Base-by-base conservation (phyloP, 257 asterid species). In the Mitragyna speciosa region DNA sequence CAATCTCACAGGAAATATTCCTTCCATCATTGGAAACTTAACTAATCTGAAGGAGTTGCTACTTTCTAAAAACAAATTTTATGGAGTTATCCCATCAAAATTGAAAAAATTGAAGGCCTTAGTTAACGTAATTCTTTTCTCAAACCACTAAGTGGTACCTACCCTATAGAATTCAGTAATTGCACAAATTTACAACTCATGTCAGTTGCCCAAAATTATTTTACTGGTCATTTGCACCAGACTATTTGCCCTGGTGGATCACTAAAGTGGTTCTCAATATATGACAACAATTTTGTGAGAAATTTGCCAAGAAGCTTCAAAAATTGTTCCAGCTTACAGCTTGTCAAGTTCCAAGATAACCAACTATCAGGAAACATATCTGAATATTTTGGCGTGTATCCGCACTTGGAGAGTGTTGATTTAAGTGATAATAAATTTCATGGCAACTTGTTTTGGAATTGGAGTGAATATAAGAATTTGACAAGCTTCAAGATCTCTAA, bases 361-460 rank as follows among this genome's bases (percentile, higher is more conserved):
- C 73, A 73, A 28, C 49, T 87, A 17, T 70, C 86, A 14, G 85
- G 87, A 75, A 77, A 83, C 65, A 47, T 83, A 47, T 76, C 77
- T 30, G 85, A 84, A 78, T 84, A n/a, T 51, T 73, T 82, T 41
- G 90, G 88, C 19, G 33, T 70, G 49, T 87, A 80, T 72, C 88
- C 87, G 6, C 58, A 82, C 56, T n/a, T 85, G 33, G 47, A 59
- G 51, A 77, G 70, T 70, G 58, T 78, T 64, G 84, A 84, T 30
- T 76, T 85, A 83, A 87, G 87, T 31, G 41, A 81, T 48, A 87
- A 87, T 43, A 51, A 54, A 33, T 45, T 85, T 30, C 58, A 81
- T 24, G 90, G 87, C 6, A 80, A 80, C 47, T n/a, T 87, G 14
- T 68, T 87, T 39, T 54, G 84, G 16, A 52, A 81, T 33, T 87